Evolutionary conservation across 2,329 filamentous ascomycete species (phyloP).

Genomic region (Paraphoma sp.): DNA sequence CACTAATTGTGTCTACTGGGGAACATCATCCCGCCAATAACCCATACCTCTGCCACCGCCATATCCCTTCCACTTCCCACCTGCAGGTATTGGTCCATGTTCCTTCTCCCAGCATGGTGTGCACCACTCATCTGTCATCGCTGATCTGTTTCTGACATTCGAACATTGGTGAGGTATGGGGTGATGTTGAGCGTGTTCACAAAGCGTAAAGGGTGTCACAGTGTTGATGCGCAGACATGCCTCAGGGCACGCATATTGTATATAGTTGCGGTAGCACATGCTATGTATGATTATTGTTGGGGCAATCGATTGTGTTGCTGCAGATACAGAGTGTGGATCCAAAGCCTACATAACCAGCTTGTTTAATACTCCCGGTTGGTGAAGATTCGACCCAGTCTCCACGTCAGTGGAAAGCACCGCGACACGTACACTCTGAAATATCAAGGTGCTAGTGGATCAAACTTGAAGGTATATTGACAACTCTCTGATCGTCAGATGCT

Average conservation of each 20-base stretch:
- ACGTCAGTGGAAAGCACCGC: too few relatives aligned
- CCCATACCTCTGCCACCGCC: slow-evolving; percentile 1
- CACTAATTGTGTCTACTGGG: slow-evolving; percentile 5
- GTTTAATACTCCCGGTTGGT: too few relatives aligned
- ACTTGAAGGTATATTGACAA: too few relatives aligned
- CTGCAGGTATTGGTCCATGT: slow-evolving; percentile 3
- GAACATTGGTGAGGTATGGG: slow-evolving; percentile 13
- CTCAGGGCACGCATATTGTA: slow-evolving; percentile 12
- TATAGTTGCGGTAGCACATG: slow-evolving; percentile 21
- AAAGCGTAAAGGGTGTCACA: slow-evolving; percentile 14
- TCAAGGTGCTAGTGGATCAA: too few relatives aligned
- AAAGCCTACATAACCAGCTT: too few relatives aligned
- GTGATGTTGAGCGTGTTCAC: slow-evolving; percentile 6
- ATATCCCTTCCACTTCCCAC: slow-evolving; percentile 12
- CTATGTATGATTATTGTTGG: too few relatives aligned
- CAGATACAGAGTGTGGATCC: too few relatives aligned
- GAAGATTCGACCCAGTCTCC: too few relatives aligned
- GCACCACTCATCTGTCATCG: slow-evolving; percentile 16
- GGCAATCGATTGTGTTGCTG: too few relatives aligned
- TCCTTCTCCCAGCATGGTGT: slow-evolving; percentile 12
- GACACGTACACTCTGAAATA: too few relatives aligned
- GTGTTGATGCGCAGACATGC: slow-evolving; percentile 4
- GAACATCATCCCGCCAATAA: slow-evolving; percentile 14
- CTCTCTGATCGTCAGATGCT: too few relatives aligned
- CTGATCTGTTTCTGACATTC: neutral